A percentile compares a stretch with the other conserved stretches of the same genome.
These are phyloP conservation scores for Candida tammaniensis DNA, from an alignment of 805 yeast species.

Conservation along the genomic window DNA sequence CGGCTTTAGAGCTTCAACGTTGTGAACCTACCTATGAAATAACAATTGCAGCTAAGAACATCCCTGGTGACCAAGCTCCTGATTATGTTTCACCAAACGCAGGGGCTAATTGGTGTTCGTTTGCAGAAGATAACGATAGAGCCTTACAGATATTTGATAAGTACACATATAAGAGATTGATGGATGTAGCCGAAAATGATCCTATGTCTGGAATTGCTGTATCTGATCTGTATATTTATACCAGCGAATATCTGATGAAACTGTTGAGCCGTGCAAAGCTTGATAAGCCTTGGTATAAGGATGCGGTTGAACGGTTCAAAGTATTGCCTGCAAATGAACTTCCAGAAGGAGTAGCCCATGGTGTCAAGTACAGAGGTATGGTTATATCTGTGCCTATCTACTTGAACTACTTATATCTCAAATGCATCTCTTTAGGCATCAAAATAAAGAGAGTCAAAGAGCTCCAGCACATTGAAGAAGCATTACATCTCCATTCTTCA, in stretches of 20 bases:
- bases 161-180: conserved; percentile 46
- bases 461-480: conserved; percentile 47
- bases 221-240: conserved; percentile 2
- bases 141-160: conserved; percentile 43
- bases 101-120: conserved; percentile 70
- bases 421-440: conserved; percentile 48
- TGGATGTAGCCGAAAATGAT: conserved; percentile 42
- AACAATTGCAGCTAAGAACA: conserved; percentile 31
- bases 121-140: conserved; percentile 43
- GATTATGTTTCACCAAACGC: conserved; percentile 66
- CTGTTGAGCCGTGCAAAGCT: too few relatives aligned
- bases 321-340: conserved; percentile 32
- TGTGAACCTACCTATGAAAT: conserved; percentile 19
- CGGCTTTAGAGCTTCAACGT: conserved; percentile 30
- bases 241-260: conserved; percentile 6
- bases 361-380: conserved; percentile 50
- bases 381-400: conserved; percentile 60
- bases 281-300: conserved; percentile 50
- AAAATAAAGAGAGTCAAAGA: conserved; percentile 38
- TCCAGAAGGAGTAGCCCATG: conserved; percentile 42
- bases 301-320: conserved; percentile 39
- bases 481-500: conserved; percentile 38
- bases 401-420: conserved; percentile 48
- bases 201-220: conserved; percentile 50
- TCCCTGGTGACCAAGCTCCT: conserved; percentile 55